Evolutionary conservation across 202 grass and related monocot species (phyloP).

Genomic region (Eragrostis tef): DNA sequence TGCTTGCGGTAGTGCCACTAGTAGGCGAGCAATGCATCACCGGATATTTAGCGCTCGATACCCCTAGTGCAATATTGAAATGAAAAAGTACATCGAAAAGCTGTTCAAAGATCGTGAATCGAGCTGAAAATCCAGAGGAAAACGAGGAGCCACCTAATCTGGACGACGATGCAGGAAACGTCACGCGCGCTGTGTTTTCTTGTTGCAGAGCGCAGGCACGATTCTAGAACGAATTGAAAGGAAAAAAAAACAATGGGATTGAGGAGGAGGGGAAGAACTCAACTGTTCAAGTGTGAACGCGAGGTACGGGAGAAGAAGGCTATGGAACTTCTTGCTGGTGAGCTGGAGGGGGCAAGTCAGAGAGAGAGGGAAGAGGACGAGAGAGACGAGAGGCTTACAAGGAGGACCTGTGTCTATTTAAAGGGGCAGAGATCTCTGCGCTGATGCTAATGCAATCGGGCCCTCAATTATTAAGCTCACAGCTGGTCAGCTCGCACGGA

Average conservation of each 20-base stretch:
- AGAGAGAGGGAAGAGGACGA: not conserved
- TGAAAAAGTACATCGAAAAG: conserved; percentile 18
- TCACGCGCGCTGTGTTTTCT: not conserved
- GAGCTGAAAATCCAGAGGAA: conserved; percentile 21
- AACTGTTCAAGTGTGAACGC: conserved; percentile 40
- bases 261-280: conserved; percentile 27
- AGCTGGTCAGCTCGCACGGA: conserved; percentile 47
- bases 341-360: conserved; percentile 32
- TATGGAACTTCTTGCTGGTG: conserved; percentile 15
- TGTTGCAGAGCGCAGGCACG: not conserved
- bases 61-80: conserved; percentile 24
- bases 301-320: not conserved
- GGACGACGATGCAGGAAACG: conserved; percentile 28
- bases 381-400: conserved; percentile 3
- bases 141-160: conserved; percentile 43
- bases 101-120: conserved; percentile 18
- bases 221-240: conserved; percentile 7
- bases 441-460: conserved; percentile 28
- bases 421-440: conserved; percentile 25
- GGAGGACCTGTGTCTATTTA: conserved; percentile 45
- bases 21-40: conserved; percentile 46
- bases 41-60: conserved; percentile 10
- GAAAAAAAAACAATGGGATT: not conserved
- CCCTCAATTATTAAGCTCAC: conserved; percentile 47
- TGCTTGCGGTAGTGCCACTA: not conserved